A percentile compares a stretch with the other conserved stretches of the same genome.
Evolutionary conservation across 2,329 filamentous ascomycete genomes (phyloP).

Genomic region (Pyrenochaeta sp.): DNA sequence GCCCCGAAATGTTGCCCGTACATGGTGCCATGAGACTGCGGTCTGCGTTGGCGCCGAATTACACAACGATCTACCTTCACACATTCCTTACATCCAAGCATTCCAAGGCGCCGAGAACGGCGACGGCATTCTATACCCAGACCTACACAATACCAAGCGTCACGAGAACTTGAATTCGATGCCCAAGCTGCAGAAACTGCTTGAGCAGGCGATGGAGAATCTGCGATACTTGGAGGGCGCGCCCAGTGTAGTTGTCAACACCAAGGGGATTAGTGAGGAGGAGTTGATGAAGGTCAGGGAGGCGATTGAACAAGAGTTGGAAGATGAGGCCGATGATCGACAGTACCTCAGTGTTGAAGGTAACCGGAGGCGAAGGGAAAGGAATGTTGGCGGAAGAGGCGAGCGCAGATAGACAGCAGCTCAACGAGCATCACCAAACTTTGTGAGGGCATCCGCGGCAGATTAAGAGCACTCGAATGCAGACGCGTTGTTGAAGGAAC

Average conservation of each 20-base stretch:
- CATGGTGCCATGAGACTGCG: conserved; percentile 96
- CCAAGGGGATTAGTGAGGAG: conserved; percentile 80
- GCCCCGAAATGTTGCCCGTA: conserved; percentile 91
- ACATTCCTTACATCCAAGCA: conserved; percentile 86
- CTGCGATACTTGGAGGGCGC: conserved; percentile 83
- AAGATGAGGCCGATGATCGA: conserved; percentile 69
- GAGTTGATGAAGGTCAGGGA: conserved; percentile 63
- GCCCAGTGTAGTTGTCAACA: conserved; percentile 79
- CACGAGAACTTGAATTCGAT: conserved; percentile 81
- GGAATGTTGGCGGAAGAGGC: conserved; percentile 55
- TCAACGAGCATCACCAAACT: no score
- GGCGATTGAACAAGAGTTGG: conserved; percentile 72
- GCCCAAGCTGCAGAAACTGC: conserved; percentile 77
- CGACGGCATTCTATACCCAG: conserved; percentile 77
- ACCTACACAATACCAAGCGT: conserved; percentile 77
- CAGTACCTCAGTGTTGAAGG: conserved; percentile 66
- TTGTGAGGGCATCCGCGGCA: no score
- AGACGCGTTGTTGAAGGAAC: no score
- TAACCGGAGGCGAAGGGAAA: conserved; percentile 52
- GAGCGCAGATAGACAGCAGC: conserved; percentile 44
- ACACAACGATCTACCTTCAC: conserved; percentile 75
- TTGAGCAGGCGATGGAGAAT: conserved; percentile 83
- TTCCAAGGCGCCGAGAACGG: conserved; percentile 81
- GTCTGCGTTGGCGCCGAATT: conserved; percentile 83
- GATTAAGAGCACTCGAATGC: no score